Evolutionary conservation across 2,329 filamentous ascomycete species (phyloP).

Genomic region (Nannizzia gypsea): DNA sequence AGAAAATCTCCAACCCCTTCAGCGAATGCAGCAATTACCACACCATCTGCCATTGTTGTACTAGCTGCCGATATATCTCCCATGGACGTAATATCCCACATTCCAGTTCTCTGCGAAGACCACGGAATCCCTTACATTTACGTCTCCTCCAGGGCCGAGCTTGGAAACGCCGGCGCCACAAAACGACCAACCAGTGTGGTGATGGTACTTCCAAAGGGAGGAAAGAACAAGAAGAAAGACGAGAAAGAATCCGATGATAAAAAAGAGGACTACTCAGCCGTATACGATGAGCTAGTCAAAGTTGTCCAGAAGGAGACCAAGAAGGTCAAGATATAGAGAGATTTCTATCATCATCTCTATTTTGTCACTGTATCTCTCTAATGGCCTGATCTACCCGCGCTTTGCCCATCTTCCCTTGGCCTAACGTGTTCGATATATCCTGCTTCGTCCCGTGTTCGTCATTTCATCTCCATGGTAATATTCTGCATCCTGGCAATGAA

Average conservation of each 20-base stretch:
- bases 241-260: constrained; percentile 36
- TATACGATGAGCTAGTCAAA: constrained; percentile 47
- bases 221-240: constrained; percentile 40
- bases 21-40: constrained; percentile 48
- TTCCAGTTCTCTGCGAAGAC: constrained; percentile 95
- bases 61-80: constrained; percentile 96
- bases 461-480: constrained; percentile 15
- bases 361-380: not conserved
- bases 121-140: constrained; percentile 96
- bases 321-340: constrained; percentile 41
- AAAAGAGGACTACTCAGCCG: constrained; percentile 40
- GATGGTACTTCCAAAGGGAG: constrained; percentile 54
- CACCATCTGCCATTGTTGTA: constrained; percentile 66
- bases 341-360: too few relatives aligned
- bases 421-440: not conserved
- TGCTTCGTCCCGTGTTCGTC: not conserved
- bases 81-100: constrained; percentile 96
- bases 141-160: constrained; percentile 79
- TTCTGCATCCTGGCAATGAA: constrained; percentile 4
- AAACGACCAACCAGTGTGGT: constrained; percentile 95
- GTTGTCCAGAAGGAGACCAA: constrained; percentile 47
- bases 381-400: not conserved
- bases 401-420: not conserved
- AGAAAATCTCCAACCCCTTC: constrained; percentile 72
- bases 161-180: constrained; percentile 84